Evolutionary conservation across 2,329 filamentous ascomycete genomes (phyloP).

Genomic region (Colletotrichum nymphaeae): DNA sequence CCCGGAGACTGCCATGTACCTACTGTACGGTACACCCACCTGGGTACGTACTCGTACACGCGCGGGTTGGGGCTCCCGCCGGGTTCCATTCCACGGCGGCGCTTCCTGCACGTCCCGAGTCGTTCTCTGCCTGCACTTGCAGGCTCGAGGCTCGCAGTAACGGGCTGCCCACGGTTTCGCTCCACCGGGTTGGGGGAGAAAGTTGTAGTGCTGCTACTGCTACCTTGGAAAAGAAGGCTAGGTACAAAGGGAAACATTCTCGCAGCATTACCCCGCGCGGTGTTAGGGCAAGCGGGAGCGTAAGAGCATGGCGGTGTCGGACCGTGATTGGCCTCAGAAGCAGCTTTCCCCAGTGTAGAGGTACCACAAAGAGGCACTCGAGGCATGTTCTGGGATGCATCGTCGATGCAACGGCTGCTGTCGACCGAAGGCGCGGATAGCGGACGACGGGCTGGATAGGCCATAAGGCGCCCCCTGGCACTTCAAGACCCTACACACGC

Average conservation of each 20-base stretch:
- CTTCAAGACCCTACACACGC: background rate
- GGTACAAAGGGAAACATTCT: slow-evolving; percentile 4
- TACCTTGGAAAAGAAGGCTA: background rate
- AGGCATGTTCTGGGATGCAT: background rate
- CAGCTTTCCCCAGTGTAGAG: background rate
- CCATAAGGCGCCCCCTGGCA: background rate
- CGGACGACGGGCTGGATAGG: slow-evolving; percentile 13
- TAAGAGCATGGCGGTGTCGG: background rate
- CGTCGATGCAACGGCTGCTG: background rate
- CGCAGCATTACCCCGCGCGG: slow-evolving; percentile 22
- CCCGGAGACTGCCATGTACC: background rate
- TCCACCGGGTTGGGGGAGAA: slow-evolving; percentile 14
- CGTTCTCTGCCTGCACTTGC: slow-evolving; percentile 6
- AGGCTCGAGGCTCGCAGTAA: background rate
- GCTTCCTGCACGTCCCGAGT: background rate
- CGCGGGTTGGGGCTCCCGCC: background rate
- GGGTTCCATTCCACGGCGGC: background rate
- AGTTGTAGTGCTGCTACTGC: background rate
- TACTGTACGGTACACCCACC: background rate
- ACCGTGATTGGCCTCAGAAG: slow-evolving; percentile 4
- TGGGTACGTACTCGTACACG: background rate
- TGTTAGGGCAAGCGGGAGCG: slow-evolving; percentile 4
- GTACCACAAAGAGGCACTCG: background rate
- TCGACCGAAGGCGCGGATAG: background rate
- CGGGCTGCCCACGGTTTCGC: slow-evolving; percentile 13